Conservation (phyloP, 164 flowering plant species). For the Tetracentron sinense region DNA sequence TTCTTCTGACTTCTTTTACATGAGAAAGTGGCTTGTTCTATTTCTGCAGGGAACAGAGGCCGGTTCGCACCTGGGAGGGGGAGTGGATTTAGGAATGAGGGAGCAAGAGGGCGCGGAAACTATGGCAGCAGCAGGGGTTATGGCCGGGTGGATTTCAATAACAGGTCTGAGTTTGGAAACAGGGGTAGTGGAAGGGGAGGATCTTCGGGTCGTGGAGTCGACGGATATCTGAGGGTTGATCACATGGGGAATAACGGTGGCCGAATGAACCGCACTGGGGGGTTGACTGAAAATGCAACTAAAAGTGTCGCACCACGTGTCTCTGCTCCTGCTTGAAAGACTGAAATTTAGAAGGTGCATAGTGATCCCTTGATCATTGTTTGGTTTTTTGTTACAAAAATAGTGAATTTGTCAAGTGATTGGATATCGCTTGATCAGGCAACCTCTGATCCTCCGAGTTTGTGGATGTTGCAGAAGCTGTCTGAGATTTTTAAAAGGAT, state of each 20-base stretch:
- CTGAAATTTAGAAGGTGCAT: background rate
- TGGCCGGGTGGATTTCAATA: constrained; percentile 35
- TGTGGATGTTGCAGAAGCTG: too few species aligned
- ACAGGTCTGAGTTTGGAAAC: constrained; percentile 35
- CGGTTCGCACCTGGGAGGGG: constrained; percentile 42
- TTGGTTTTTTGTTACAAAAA: background rate
- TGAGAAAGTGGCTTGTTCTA: too few species aligned
- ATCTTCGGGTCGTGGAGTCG: constrained; percentile 38
- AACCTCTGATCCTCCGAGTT: too few species aligned
- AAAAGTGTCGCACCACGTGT: constrained; percentile 35
- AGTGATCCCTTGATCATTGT: too few species aligned
- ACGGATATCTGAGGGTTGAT: constrained; percentile 41
- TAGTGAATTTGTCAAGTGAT: too few species aligned
- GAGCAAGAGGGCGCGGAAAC: constrained; percentile 52
- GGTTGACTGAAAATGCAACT: constrained; percentile 22
- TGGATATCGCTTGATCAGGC: too few species aligned
- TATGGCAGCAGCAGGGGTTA: constrained; percentile 43
- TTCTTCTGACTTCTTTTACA: too few species aligned
- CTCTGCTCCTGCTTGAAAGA: constrained; percentile 41
- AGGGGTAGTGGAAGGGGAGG: constrained; percentile 35
- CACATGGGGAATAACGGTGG: too few species aligned
- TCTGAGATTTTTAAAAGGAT: too few species aligned
- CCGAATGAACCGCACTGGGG: constrained; percentile 39
- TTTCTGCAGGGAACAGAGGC: constrained; percentile 37
- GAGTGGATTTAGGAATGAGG: constrained; percentile 48